Conservation (phyloP, 768 basidiomycete genomes). For the Hydnomerulius pinastri region DNA sequence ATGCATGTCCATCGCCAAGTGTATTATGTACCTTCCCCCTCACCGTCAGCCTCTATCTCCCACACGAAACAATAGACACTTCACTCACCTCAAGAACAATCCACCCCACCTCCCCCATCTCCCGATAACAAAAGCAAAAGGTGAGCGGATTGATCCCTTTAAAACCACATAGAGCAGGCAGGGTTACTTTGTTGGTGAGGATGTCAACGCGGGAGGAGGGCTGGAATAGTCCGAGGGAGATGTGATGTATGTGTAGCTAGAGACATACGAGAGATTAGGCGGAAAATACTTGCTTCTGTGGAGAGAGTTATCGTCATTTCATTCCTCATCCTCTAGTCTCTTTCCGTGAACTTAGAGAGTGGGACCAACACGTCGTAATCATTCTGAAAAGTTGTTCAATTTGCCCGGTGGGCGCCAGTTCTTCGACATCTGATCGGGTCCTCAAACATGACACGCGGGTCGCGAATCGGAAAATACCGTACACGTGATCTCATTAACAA, state of each 20-base stretch:
- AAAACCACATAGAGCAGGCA: constrained; percentile 66
- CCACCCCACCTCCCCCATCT: constrained; percentile 42
- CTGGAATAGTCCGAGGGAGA: neutral
- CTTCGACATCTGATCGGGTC: no score
- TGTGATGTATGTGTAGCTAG: neutral
- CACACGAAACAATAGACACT: neutral
- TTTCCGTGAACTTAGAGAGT: no score
- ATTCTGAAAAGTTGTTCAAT: no score
- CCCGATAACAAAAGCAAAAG: constrained; percentile 62
- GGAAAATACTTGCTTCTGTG: neutral
- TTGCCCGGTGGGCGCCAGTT: no score
- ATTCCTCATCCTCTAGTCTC: no score
- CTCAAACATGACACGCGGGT: no score
- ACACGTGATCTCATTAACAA: no score
- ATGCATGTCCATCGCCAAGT: constrained; percentile 68
- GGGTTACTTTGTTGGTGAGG: constrained; percentile 52
- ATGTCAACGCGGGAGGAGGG: constrained; percentile 39
- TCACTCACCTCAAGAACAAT: constrained; percentile 57
- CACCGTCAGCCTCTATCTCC: neutral
- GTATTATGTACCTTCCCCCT: constrained; percentile 77
- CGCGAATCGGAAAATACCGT: no score
- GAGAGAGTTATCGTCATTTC: neutral
- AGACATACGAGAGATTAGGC: neutral
- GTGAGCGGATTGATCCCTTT: constrained; percentile 75
- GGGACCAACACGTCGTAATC: no score